Evolutionary conservation across 2,329 filamentous ascomycete genomes (phyloP).

Genomic region (Akanthomyces uredinophilus): DNA sequence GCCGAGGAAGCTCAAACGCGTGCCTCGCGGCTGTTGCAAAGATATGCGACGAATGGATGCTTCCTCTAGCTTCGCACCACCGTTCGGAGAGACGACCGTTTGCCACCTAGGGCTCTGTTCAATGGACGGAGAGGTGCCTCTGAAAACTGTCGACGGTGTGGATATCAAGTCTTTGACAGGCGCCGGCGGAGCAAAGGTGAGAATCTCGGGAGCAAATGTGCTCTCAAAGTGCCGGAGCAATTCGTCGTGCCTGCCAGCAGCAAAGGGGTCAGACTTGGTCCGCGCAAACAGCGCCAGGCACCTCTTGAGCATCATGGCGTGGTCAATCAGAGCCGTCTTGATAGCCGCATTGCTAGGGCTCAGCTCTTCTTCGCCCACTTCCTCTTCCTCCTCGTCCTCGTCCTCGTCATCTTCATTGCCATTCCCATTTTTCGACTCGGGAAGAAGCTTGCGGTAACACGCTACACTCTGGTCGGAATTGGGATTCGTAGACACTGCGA

Average conservation of each 20-base stretch:
- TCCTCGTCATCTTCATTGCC: slow-evolving; percentile 35
- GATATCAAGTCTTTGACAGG: slow-evolving; percentile 36
- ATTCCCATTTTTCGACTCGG: slow-evolving; percentile 41
- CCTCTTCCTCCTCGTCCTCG: slow-evolving; percentile 37
- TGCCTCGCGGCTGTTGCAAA: slow-evolving; percentile 42
- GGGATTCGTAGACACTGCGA: slow-evolving; percentile 71
- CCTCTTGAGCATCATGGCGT: slow-evolving; percentile 81
- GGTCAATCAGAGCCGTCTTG: slow-evolving; percentile 79
- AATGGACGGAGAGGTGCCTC: slow-evolving; percentile 44
- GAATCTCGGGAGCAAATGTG: slow-evolving; percentile 62
- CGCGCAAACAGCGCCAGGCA: slow-evolving; percentile 67
- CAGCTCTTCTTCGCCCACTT: slow-evolving; percentile 46
- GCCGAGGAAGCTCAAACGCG: slow-evolving; percentile 53
- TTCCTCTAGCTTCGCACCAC: slow-evolving; percentile 40
- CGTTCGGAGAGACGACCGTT: slow-evolving; percentile 30
- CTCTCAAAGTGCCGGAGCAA: slow-evolving; percentile 56
- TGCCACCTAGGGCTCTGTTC: slow-evolving; percentile 30
- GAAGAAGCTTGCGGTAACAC: slow-evolving; percentile 70
- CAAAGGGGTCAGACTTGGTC: slow-evolving; percentile 34
- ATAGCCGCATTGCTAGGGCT: slow-evolving; percentile 69
- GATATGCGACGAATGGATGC: slow-evolving; percentile 47
- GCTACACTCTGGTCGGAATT: slow-evolving; percentile 71
- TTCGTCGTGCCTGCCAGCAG: slow-evolving; percentile 39
- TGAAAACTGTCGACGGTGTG: slow-evolving; percentile 40
- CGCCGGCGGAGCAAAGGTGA: slow-evolving; percentile 52